A percentile compares a stretch with the other conserved stretches of the same genome.
phyloP scores from a whole-genome alignment of 2,329 filamentous ascomycete species.

The Paraphoma sp. region DNA sequence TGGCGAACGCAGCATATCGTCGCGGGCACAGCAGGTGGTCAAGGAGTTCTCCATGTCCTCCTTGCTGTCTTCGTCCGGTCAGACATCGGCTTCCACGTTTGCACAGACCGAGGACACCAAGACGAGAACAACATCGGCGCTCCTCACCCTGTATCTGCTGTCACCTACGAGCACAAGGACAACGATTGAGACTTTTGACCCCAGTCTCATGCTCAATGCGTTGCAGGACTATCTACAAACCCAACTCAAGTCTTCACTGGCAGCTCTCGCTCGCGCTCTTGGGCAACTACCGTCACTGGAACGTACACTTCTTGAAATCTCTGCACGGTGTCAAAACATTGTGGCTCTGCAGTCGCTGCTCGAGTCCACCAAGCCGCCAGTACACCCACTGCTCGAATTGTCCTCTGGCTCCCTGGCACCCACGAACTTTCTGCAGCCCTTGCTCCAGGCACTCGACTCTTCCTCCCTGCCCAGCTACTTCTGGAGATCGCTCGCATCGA shows the following conservation, averaged over 20 bases:
- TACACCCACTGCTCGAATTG: constrained; percentile 68
- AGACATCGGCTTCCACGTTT: constrained; percentile 55
- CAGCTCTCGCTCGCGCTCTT: constrained; percentile 76
- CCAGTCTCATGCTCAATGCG: constrained; percentile 75
- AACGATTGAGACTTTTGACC: constrained; percentile 61
- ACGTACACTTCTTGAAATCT: constrained; percentile 80
- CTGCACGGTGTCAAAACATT: constrained; percentile 85
- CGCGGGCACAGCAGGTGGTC: constrained; percentile 77
- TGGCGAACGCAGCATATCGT: constrained; percentile 75
- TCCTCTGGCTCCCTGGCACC: constrained; percentile 7
- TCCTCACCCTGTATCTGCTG: constrained; percentile 80
- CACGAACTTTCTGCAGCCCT: constrained; percentile 69
- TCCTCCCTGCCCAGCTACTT: constrained; percentile 88
- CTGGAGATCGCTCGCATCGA: constrained; percentile 86
- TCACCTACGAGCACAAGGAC: constrained; percentile 68
- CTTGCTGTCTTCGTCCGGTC: constrained; percentile 48
- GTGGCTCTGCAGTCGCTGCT: constrained; percentile 85
- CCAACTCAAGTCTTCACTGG: constrained; percentile 78
- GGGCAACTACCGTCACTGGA: constrained; percentile 83
- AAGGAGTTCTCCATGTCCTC: constrained; percentile 81
- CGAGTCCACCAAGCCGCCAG: constrained; percentile 69
- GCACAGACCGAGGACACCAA: constrained; percentile 76
- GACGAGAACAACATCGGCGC: constrained; percentile 73
- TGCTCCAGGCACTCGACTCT: constrained; percentile 83
- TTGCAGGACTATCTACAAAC: constrained; percentile 84